Evolutionary conservation across 2,329 filamentous ascomycete genomes (phyloP).

Genomic region (Aspergillus arachidicola): DNA sequence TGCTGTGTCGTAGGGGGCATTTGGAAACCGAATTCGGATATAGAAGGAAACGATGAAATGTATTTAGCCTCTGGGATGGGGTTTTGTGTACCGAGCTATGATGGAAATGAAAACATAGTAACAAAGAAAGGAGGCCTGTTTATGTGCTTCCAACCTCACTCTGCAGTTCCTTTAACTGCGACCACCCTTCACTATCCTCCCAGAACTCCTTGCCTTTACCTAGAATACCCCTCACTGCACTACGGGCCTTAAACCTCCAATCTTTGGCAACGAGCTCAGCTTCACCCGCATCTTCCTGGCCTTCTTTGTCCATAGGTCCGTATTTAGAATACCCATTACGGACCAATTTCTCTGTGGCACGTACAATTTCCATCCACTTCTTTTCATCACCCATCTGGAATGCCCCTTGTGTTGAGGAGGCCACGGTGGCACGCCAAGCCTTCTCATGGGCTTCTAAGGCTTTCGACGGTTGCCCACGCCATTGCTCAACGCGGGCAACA

Average conservation of each 20-base stretch:
- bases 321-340: slow-evolving; percentile 77
- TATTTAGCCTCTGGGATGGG: not conserved
- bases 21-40: not conserved
- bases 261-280: slow-evolving; percentile 69
- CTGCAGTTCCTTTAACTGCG: slow-evolving; percentile 40
- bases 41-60: not conserved
- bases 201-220: slow-evolving; percentile 78
- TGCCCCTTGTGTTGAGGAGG: slow-evolving; percentile 46
- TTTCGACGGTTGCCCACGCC: slow-evolving; percentile 68
- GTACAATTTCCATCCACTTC: slow-evolving; percentile 73
- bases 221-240: slow-evolving; percentile 79
- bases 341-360: slow-evolving; percentile 78
- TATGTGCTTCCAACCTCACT: slow-evolving; percentile 34
- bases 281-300: slow-evolving; percentile 50
- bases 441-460: slow-evolving; percentile 86
- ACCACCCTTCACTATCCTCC: slow-evolving; percentile 66
- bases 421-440: slow-evolving; percentile 74
- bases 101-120: not conserved
- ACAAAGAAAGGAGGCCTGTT: not conserved
- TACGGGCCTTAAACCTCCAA: slow-evolving; percentile 89
- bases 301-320: slow-evolving; percentile 61
- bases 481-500: slow-evolving; percentile 71
- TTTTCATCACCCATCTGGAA: slow-evolving; percentile 59
- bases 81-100: not conserved
- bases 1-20: not conserved